These are phyloP conservation scores for Aspergillus funiculosus DNA, from an alignment of 495 filamentous ascomycete species.

Conservation along the genomic window DNA sequence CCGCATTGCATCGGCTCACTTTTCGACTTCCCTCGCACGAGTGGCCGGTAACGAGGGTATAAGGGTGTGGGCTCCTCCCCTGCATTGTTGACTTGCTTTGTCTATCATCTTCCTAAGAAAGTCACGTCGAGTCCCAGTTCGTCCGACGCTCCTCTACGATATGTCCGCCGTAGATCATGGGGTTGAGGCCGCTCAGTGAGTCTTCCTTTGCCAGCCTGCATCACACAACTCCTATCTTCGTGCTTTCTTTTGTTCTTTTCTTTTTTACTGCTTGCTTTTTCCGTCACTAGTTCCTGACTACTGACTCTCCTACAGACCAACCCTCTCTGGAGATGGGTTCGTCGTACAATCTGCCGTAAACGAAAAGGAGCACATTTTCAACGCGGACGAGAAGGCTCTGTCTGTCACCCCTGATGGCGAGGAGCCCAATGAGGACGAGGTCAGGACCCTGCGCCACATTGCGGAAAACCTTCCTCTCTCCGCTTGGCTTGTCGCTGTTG, in stretches of 20 bases:
- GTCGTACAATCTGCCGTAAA: constrained; percentile 15
- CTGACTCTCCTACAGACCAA: background rate
- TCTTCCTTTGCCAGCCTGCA: background rate
- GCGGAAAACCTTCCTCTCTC: constrained; percentile 51
- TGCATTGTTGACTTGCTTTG: background rate
- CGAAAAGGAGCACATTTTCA: constrained; percentile 25
- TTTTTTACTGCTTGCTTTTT: background rate
- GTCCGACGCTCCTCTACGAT: constrained; percentile 11
- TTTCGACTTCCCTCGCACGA: too few species aligned
- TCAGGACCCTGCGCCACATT: constrained; percentile 44
- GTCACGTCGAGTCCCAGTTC: constrained; percentile 6
- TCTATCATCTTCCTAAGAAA: background rate
- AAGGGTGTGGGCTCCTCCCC: constrained; percentile 13
- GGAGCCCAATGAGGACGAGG: constrained; percentile 52
- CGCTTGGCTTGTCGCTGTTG: constrained; percentile 55
- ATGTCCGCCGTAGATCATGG: constrained; percentile 34
- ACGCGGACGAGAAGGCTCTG: constrained; percentile 31
- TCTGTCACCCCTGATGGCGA: constrained; percentile 39
- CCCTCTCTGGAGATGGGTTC: constrained; percentile 3
- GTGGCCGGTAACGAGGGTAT: too few species aligned
- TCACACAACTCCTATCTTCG: background rate
- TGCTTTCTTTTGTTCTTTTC: background rate
- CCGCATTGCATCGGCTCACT: constrained; percentile 18
- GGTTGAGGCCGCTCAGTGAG: constrained; percentile 35
- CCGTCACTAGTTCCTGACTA: background rate